Base-by-base conservation (phyloP, 352 stramenopile genomes). In the Elongisporangium prolatum region DNA sequence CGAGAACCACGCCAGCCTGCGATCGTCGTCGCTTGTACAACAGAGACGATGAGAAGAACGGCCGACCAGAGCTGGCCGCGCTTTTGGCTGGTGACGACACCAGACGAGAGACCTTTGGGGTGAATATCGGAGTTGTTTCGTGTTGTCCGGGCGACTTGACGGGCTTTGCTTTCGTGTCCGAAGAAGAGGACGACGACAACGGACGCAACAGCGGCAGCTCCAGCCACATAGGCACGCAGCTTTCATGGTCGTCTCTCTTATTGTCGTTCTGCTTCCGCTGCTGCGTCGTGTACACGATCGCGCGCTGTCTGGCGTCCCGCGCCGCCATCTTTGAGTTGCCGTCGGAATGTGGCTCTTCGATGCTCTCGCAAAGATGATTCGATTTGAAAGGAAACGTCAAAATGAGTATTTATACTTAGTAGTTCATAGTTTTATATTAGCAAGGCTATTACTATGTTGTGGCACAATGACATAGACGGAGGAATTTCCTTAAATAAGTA, bases 141-240 rank as follows among this genome's bases (percentile, higher is more conserved):
- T 28, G 20, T 4, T 17, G 50, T 20, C 8, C 47, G 40, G 17
- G 9, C 22, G 21, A 64, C 17, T 3, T 34, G 24, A 24, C 34
- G 0, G 14, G 8, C 10, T 37, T 40, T 13, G 28, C 1, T 16
- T 48, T 24, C 9, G 10, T 37, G 3, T 37, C 18, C 0, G 49
- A n/a, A 51, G 52, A 13, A 53, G 2, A 17, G 10, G 3, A 16
- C 6, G 58, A 48, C 1, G 60, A 49, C 56, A 84, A 74, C 0
- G 79, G 73, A 21, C 88, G 54, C 34, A 88, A 54, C 59, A 91
- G 57, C 2, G 81, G 77, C 24, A 91, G 67, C 44, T 91, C 78
- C 64, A 87, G 88, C 78, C 77, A 89, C 47, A 64, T 75, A 14
- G 81, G 79, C 21, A 71, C 63, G 13, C 44, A 51, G 6, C 28